Evolutionary conservation across 116 monocot species (phyloP), one percentile per base, ranked within the genome.

Genomic region (Cymodocea nodosa): DNA sequence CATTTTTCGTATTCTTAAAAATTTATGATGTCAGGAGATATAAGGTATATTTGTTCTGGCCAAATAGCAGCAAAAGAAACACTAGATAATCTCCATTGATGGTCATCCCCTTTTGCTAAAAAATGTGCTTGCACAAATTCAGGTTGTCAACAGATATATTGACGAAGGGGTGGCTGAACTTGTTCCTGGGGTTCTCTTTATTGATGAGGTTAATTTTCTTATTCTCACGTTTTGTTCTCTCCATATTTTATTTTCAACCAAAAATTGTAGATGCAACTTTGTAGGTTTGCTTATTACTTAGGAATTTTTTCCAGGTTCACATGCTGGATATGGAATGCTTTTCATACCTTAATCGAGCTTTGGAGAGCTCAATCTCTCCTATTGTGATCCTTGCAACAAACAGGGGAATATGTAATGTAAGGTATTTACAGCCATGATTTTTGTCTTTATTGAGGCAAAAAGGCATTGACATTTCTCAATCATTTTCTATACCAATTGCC

Each of bases 251-350:
- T 67, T 44, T 44, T 44, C 44, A 8, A 4, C 44, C 30, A 44
- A 44, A 44, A 44, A 44, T 3, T 8, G 6, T 0, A 44, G 44
- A 6, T 44, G 5, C 0, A 44, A 44, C 44, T 44, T 37, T 37
- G 5, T 34, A 35, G n/a, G 53, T 16, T 35, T 30, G 30, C 49
- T 15, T 35, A 16, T 62, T 18, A 56, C 56, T 60, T 63, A 10
- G 13, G 44, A n/a, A 23, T 50, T 53, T 17, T 71, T 62, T 83
- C 51, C 80, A 97, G 95, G 95, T 97, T 68, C 90, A 97, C 74
- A 90, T 97, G 95, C 81, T 97, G 8, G 95, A 97, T 60, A 90
- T 97, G 70, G 95, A 90, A 76, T 90, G 95, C 40, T 97, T 90
- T 71, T 97, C 95, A 59, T 97, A 97, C 70, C 85, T 97, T 53